Percentiles rank a stretch among this genome's conserved stretches.
phyloP scores from a whole-genome alignment of 1,284 basidiomycete species.

The Puccinia triticina region DNA sequence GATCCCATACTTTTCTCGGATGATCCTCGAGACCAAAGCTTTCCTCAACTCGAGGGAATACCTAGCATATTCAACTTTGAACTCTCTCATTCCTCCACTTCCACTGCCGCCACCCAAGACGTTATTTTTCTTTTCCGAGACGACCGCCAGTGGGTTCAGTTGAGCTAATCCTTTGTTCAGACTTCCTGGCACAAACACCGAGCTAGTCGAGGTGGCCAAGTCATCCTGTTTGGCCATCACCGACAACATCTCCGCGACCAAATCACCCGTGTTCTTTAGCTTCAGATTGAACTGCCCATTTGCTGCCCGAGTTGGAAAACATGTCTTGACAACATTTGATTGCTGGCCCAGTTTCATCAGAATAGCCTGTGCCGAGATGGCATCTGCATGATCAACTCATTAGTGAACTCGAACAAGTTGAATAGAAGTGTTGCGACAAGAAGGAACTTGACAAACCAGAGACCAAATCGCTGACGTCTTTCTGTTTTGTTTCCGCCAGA shows the following conservation, averaged over 20 bases:
- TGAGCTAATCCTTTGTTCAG: slow-evolving; percentile 30
- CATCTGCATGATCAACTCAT: slow-evolving; percentile 15
- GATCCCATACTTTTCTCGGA: slow-evolving; percentile 37
- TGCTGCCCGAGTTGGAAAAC: slow-evolving; percentile 30
- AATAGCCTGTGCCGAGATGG: slow-evolving; percentile 42
- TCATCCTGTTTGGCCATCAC: slow-evolving; percentile 46
- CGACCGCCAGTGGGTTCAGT: slow-evolving; percentile 35
- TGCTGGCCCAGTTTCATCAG: slow-evolving; percentile 32
- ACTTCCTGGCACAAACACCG: slow-evolving; percentile 23
- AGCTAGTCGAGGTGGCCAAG: slow-evolving; percentile 37
- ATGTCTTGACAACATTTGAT: slow-evolving; percentile 34
- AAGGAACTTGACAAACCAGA: slow-evolving; percentile 24
- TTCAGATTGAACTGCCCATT: slow-evolving; percentile 43
- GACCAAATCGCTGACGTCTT: slow-evolving; percentile 23
- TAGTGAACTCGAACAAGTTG: neutral
- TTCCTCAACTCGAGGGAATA: slow-evolving; percentile 44
- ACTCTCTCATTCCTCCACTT: slow-evolving; percentile 47
- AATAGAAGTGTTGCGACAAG: too few relatives aligned
- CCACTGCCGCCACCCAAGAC: slow-evolving; percentile 29
- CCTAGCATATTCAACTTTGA: slow-evolving; percentile 41
- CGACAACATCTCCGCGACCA: slow-evolving; percentile 39
- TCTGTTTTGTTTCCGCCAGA: slow-evolving; percentile 42
- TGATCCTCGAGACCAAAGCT: slow-evolving; percentile 29
- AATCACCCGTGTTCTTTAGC: slow-evolving; percentile 49
- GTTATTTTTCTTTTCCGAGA: slow-evolving; percentile 43